These are phyloP conservation scores for Pythium sukuiense DNA, from an alignment of 352 stramenopile species.

Conservation along the genomic window DNA sequence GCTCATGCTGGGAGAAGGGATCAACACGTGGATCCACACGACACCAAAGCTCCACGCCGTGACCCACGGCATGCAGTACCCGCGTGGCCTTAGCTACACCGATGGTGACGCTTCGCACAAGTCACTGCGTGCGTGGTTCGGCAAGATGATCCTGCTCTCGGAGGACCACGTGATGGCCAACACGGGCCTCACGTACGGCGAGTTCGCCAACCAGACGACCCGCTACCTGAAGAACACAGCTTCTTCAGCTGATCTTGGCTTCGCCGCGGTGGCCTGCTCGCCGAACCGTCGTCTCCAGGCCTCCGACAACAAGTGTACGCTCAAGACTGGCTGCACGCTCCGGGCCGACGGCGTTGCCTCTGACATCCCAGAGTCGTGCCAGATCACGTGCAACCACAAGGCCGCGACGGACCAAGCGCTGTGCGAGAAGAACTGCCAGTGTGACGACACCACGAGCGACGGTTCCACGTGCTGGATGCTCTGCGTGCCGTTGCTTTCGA, in stretches of 20 bases:
- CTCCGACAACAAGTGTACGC: constrained; percentile 30
- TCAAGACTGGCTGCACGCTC: constrained; percentile 20
- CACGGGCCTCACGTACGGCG: constrained; percentile 31
- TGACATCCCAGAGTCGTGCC: constrained; percentile 17
- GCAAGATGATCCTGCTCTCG: constrained; percentile 40
- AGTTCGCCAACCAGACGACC: constrained; percentile 32
- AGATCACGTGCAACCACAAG: constrained; percentile 33
- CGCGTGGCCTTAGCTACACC: constrained; percentile 41
- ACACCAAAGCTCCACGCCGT: constrained; percentile 54
- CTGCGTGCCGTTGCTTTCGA: constrained; percentile 25
- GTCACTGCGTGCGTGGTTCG: constrained; percentile 58
- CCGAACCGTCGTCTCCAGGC: constrained; percentile 24
- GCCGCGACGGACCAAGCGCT: constrained; percentile 15
- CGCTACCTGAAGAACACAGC: constrained; percentile 24
- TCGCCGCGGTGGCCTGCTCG: constrained; percentile 31
- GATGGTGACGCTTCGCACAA: constrained; percentile 26
- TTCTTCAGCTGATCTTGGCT: constrained; percentile 18
- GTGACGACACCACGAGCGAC: constrained; percentile 13
- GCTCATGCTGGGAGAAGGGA: constrained; percentile 77
- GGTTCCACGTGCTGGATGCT: constrained; percentile 31
- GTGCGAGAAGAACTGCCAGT: constrained; percentile 26
- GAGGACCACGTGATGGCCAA: constrained; percentile 34
- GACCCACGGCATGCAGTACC: constrained; percentile 75
- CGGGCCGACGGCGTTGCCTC: constrained; percentile 10
- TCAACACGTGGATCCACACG: constrained; percentile 71